phyloP scores from a whole-genome alignment of 257 asterid species.

The Fraxinus americana region DNA sequence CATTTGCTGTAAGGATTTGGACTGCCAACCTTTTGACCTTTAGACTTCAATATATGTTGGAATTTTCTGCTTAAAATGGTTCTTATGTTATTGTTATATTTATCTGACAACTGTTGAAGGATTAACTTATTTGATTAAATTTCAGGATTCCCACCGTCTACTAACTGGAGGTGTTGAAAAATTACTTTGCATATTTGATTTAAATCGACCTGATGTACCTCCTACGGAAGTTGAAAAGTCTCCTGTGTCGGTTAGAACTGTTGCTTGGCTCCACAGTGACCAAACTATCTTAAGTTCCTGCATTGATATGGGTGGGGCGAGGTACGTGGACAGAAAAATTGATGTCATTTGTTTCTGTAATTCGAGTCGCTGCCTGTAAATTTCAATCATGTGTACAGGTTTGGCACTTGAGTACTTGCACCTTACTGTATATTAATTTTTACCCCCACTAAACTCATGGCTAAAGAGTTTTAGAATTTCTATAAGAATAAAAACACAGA shows the following conservation, averaged over 20 bases:
- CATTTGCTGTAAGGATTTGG: neutral
- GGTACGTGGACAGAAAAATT: conserved; percentile 46
- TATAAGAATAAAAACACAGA: too few relatives aligned
- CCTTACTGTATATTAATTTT: too few relatives aligned
- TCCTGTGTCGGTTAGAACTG: conserved; percentile 84
- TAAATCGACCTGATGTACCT: conserved; percentile 77
- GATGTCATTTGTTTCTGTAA: neutral
- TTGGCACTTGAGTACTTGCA: too few relatives aligned
- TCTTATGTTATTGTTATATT: neutral
- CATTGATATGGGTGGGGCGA: conserved; percentile 82
- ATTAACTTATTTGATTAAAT: conserved; percentile 21
- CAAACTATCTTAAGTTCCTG: conserved; percentile 89
- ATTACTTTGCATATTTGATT: conserved; percentile 72
- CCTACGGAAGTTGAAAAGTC: conserved; percentile 86
- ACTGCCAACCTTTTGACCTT: conserved; percentile 3
- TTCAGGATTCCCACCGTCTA: conserved; percentile 69
- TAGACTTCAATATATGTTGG: neutral
- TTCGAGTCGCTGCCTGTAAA: neutral
- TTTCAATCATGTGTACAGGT: neutral
- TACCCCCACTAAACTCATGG: neutral
- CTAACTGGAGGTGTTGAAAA: conserved; percentile 93
- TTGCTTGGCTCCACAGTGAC: conserved; percentile 91
- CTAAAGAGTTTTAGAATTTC: too few relatives aligned
- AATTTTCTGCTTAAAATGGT: neutral
- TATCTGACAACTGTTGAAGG: neutral